Base-by-base conservation (phyloP, 371 early-diverging fungal species). In the Dichotomocladium elegans region DNA sequence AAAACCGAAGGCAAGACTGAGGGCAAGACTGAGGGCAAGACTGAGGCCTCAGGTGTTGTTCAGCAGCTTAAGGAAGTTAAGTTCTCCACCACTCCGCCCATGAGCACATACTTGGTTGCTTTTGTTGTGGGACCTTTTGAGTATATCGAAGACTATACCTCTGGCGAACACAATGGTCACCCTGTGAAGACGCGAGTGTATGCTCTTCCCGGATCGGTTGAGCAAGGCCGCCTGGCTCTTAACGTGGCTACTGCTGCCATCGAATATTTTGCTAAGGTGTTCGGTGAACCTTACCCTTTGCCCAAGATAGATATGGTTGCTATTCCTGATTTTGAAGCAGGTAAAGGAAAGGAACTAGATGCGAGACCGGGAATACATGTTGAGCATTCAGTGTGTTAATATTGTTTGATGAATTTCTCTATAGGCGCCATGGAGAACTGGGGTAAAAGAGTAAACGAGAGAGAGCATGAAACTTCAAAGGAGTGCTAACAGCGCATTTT, bases 281-380 rank as follows among this genome's bases (percentile, higher is more conserved):
- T 95, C 70, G 87, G 82, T n/a, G 83, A 86, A 41, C 81, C 87
- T 10, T 95, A 93, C 61, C 93, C 92, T 25, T 68, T 95, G 35
- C 86, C 92, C 47, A 95, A 95, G 77, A 70, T 89, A 55, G 96
- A 95, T 64, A 80, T 92, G 70, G 80, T 95, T 28, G 93, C 93
- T 29, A 88, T 96, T 60, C 94, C 94, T 22, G 91, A 91, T 68
- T 96, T 94, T 64, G 84, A 84, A 49, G 85, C 88, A 31, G 92
- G 71, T 67, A 60, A 53, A 51, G 28, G 22, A 42, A 3, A 15
- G 19, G 31, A 22, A 14, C 28, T 21, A 14, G 2, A 24, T 9
- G 25, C 14, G 21, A 1, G 3, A n/a, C 11, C 17, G 5, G 28
- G 29, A n/a, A 10, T 31, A n/a, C 28, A 29, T 19, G 25, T n/a